Evolutionary conservation across 2,329 filamentous ascomycete species (phyloP).

Genomic region (Xylaria multiplex): DNA sequence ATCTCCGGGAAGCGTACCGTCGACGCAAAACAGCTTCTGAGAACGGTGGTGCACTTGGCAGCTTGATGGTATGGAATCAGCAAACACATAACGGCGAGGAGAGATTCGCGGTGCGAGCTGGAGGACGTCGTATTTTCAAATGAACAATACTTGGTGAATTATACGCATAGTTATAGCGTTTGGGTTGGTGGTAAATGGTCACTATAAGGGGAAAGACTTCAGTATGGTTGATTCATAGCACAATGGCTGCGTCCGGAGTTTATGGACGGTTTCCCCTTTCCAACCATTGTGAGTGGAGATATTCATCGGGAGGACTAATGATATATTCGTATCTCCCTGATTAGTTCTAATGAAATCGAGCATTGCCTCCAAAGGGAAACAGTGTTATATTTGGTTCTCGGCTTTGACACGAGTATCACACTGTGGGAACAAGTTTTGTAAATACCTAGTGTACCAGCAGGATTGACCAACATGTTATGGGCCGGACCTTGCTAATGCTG

Average conservation of each 20-base stretch:
- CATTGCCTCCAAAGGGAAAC: not conserved
- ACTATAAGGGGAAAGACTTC: not conserved
- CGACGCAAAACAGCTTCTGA: constrained; percentile 72
- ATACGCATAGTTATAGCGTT: constrained; percentile 28
- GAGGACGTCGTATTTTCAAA: constrained; percentile 64
- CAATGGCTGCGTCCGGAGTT: constrained; percentile 21
- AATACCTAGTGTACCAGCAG: too few species aligned
- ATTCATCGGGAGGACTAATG: not conserved
- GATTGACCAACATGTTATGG: not conserved
- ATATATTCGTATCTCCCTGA: not conserved
- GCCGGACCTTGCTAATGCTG: too few species aligned
- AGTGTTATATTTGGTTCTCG: not conserved
- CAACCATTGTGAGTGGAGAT: not conserved
- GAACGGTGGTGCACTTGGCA: constrained; percentile 67
- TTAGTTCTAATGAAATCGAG: not conserved
- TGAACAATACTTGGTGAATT: constrained; percentile 45
- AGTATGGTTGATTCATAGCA: not conserved
- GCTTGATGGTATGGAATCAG: constrained; percentile 68
- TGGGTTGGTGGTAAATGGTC: not conserved
- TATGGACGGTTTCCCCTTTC: constrained; percentile 3
- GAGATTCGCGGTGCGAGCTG: constrained; percentile 65
- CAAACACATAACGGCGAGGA: constrained; percentile 70
- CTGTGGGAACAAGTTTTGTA: constrained; percentile 4
- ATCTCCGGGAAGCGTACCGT: constrained; percentile 77
- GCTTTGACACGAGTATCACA: too few species aligned